A percentile compares a stretch with the other conserved stretches of the same genome.
Evolutionary conservation across 208 protist genomes (phyloP).

Genomic region (Acanthamoeba divionensis): DNA sequence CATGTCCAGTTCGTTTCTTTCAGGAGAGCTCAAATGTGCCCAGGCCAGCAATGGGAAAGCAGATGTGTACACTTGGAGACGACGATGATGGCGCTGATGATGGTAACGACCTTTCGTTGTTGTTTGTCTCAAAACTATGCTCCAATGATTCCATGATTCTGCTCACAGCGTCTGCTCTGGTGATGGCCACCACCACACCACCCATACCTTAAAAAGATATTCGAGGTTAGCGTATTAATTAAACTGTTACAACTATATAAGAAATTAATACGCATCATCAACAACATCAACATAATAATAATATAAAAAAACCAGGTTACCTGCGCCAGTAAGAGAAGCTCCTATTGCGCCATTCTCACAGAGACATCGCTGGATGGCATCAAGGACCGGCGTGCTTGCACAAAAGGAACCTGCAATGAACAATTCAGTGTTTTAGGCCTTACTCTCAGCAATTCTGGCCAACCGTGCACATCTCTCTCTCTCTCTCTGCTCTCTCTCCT

Average conservation of each 20-base stretch:
- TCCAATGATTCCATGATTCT: background rate
- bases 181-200: slow-evolving; percentile 27
- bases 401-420: background rate
- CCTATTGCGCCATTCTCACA: background rate
- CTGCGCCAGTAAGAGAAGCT: slow-evolving; percentile 30
- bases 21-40: background rate
- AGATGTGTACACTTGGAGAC: background rate
- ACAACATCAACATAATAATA: no score
- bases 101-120: background rate
- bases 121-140: background rate
- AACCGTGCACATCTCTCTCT: background rate
- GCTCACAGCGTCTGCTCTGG: background rate
- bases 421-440: background rate
- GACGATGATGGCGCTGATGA: no score
- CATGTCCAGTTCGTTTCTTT: no score
- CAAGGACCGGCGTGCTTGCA: background rate
- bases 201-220: background rate
- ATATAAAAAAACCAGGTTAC: background rate
- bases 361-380: slow-evolving; percentile 13
- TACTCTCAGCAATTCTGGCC: background rate
- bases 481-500: background rate
- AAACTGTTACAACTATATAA: no score
- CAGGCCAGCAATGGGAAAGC: slow-evolving; percentile 6
- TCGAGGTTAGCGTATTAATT: no score
- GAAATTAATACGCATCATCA: no score